Percentiles rank a stretch among this genome's conserved stretches.
Conservation (phyloP, 768 basidiomycete genomes). For the Hygrophoropsis aurantiaca region DNA sequence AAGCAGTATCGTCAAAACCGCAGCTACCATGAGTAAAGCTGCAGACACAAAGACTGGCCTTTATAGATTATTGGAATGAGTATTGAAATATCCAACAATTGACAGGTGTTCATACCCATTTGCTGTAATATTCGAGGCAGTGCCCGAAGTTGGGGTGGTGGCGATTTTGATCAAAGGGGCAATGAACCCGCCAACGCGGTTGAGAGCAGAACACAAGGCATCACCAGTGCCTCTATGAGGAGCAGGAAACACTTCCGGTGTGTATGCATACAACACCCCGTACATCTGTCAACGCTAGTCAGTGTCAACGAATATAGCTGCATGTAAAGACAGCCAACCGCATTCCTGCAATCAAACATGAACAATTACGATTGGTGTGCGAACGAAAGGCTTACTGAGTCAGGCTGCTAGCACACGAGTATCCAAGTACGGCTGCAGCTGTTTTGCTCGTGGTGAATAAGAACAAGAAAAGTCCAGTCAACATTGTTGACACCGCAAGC, state of each 20-base stretch:
- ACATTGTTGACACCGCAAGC: constrained; percentile 42
- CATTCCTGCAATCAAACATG: constrained; percentile 24
- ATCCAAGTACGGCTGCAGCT: constrained; percentile 40
- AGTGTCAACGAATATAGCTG: neutral
- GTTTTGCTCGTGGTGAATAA: constrained; percentile 49
- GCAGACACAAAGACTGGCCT: constrained; percentile 52
- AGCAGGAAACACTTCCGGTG: constrained; percentile 59
- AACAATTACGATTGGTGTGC: neutral
- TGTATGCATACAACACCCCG: constrained; percentile 55
- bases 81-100: neutral
- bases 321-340: constrained; percentile 25
- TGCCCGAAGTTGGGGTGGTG: constrained; percentile 34
- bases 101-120: constrained; percentile 36
- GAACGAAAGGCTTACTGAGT: constrained; percentile 34
- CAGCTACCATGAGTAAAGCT: constrained; percentile 42
- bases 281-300: constrained; percentile 35
- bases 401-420: constrained; percentile 42
- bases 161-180: constrained; percentile 50
- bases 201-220: constrained; percentile 47
- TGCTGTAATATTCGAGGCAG: constrained; percentile 27
- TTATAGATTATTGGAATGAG: neutral
- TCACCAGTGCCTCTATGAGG: constrained; percentile 57
- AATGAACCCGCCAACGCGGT: constrained; percentile 47
- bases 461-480: constrained; percentile 50
- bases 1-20: constrained; percentile 38